A percentile compares a stretch with the other conserved stretches of the same genome.
phyloP scores from a whole-genome alignment of 2,329 filamentous ascomycete species.

The Chaetomium globosum region DNA sequence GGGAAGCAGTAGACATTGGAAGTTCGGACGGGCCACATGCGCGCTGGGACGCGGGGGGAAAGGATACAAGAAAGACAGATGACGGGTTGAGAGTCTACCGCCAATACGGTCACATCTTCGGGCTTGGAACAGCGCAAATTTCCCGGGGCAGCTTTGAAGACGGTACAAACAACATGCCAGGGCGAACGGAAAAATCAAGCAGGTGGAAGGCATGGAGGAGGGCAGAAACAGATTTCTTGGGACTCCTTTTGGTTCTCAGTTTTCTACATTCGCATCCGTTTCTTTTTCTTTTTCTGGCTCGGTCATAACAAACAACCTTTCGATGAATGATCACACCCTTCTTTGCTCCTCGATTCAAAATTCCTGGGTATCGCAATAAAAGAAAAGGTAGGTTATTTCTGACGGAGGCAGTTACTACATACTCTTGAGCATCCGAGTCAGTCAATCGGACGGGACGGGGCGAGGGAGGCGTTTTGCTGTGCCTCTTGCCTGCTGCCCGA shows the following conservation, averaged over 20 bases:
- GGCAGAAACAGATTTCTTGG: neutral
- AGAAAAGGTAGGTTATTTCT: neutral
- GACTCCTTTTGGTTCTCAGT: neutral
- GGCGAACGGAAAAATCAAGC: neutral
- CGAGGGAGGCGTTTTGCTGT: constrained; percentile 1
- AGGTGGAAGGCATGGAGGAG: neutral
- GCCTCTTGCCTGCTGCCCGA: neutral
- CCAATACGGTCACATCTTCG: neutral
- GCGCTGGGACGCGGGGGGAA: constrained; percentile 9
- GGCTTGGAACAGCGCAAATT: neutral
- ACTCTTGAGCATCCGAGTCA: neutral
- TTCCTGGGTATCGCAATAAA: neutral
- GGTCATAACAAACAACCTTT: neutral
- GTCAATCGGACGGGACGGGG: neutral
- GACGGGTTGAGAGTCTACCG: neutral
- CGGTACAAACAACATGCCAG: neutral
- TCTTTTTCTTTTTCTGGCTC: neutral
- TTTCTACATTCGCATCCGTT: neutral
- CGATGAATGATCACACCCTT: constrained; percentile 3
- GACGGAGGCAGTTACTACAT: neutral
- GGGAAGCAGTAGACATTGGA: neutral
- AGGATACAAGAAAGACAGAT: neutral
- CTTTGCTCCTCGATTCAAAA: neutral
- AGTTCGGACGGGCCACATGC: neutral
- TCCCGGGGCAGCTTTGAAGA: neutral